A percentile compares a stretch with the other conserved stretches of the same genome.
Conservation (phyloP, 225 moss, liverwort and hornwort species). For the Straminergon stramineum region DNA sequence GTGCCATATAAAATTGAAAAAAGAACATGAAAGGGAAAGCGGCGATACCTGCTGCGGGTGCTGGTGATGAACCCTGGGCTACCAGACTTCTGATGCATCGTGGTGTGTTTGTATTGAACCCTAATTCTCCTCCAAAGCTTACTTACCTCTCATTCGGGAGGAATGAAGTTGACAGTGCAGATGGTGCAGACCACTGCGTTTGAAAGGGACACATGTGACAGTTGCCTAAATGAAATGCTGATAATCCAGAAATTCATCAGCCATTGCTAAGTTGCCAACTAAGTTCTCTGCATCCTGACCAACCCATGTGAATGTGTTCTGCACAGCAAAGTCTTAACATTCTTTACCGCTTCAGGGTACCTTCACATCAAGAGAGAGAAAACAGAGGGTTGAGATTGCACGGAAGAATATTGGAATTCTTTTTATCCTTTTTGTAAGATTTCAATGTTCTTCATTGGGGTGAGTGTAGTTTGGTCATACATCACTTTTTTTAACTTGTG, state of each 20-base stretch:
- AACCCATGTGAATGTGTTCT: neutral
- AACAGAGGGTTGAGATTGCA: neutral
- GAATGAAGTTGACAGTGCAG: neutral
- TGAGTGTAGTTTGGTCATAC: neutral
- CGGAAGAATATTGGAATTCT: neutral
- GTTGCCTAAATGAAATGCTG: neutral
- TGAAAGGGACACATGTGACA: neutral
- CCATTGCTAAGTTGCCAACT: neutral
- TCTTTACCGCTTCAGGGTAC: neutral
- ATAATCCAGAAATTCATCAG: neutral
- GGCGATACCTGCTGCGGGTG: conserved; percentile 1
- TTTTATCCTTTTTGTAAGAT: neutral
- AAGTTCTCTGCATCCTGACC: neutral
- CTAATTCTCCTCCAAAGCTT: neutral
- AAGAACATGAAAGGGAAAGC: neutral
- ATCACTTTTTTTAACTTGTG: neutral
- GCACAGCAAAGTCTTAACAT: no score
- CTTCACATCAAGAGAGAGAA: neutral
- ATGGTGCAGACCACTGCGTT: neutral
- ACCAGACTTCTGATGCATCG: conserved; percentile 6
- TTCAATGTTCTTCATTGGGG: neutral
- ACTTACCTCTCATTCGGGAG: neutral
- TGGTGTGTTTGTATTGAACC: neutral
- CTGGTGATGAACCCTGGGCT: conserved; percentile 17
- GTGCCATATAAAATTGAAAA: neutral